Conservation (phyloP, 192 early-diverging fungal genomes). For the Gryganskiella cystojenkinii region DNA sequence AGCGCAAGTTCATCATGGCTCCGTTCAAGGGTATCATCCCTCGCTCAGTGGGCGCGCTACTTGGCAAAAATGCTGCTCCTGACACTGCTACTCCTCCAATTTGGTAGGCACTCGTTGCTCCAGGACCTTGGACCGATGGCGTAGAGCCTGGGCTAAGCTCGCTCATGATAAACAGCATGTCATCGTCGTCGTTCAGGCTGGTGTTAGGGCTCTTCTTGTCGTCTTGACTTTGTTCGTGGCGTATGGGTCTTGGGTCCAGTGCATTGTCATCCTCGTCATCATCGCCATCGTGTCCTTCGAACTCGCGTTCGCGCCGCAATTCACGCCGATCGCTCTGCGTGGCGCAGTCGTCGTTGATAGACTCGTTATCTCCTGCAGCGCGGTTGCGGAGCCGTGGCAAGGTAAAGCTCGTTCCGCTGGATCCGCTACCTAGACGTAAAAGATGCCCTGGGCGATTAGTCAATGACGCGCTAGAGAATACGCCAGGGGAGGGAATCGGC, state of each 20-base stretch:
- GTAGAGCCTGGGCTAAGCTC: constrained; percentile 38
- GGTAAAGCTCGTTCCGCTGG: constrained; percentile 15
- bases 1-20: constrained; percentile 30
- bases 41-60: background rate
- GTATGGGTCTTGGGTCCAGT: background rate
- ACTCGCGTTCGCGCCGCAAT: too few species aligned
- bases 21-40: constrained; percentile 30
- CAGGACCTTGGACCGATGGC: background rate
- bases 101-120: too few species aligned
- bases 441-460: constrained; percentile 14
- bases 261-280: constrained; percentile 14
- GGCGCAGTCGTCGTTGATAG: constrained; percentile 29
- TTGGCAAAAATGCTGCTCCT: background rate
- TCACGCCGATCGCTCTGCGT: background rate
- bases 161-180: constrained; percentile 52
- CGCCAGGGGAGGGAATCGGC: constrained; percentile 18
- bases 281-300: constrained; percentile 14
- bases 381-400: constrained; percentile 34
- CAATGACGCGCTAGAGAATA: constrained; percentile 4
- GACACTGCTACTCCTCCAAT: background rate
- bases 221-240: background rate
- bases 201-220: constrained; percentile 15
- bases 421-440: constrained; percentile 28
- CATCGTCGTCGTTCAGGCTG: constrained; percentile 45
- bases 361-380: constrained; percentile 35